Evolutionary conservation across 768 basidiomycete genomes (phyloP), one percentile per base, ranked within the genome.

Genomic region (Clitopilus hobsonii): DNA sequence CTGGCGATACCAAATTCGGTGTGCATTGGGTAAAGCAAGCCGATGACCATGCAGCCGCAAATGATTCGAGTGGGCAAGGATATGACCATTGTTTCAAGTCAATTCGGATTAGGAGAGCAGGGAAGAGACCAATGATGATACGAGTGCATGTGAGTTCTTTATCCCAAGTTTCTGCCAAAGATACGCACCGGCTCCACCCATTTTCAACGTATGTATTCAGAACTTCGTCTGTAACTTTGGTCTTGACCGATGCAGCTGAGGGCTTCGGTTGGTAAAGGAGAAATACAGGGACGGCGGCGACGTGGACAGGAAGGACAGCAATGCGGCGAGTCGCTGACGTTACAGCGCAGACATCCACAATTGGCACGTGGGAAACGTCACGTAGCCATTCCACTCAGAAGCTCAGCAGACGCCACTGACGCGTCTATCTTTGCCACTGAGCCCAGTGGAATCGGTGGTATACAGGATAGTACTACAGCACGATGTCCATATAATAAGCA

Each of bases 121-220:
- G 41, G 28, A 38, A 61, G 49, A 38, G 29, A 38, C 32, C 49
- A 14, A 54, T 20, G n/a, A n/a, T n/a, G n/a, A n/a, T n/a, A n/a
- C 52, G 29, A 53, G 25, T 28, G 54, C 57, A 20, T 56, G 53
- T 61, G 47, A 65, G 58, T 55, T 38, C 13, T 36, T 28, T 51
- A 36, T 38, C n/a, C 47, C 14, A 11, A 38, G 20, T 32, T 32
- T 11, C 24, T 3, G 11, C 6, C 38, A 22, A 58, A 55, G 48
- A 56, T 29, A 69, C 72, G 61, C 56, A 76, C 75, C 75, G 63
- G 73, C 73, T 60, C 74, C 71, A 55, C 73, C 70, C 75, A 76
- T 76, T 52, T 64, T 65, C n/a, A 18, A 3, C 22, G 22, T 20
- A 20, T n/a, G 22, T 45, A 45, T 45, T 45, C 10, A 23, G 22